phyloP scores from a whole-genome alignment of 2,329 filamentous ascomycete species.

The Verticillium alfalfae region DNA sequence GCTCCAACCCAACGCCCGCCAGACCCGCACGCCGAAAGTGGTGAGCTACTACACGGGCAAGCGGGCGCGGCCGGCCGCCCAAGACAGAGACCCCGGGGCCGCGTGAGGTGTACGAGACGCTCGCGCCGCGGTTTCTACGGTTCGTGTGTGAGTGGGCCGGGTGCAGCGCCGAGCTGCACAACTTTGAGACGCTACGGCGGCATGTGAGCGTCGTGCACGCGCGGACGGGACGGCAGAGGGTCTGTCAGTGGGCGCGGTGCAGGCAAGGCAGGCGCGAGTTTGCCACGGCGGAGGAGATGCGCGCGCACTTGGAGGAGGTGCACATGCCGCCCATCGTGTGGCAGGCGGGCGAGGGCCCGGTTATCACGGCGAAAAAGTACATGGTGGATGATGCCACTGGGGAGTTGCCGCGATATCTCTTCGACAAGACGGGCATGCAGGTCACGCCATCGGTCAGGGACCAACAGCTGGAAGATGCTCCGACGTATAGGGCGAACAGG shows the following conservation, averaged over 20 bases:
- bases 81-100: constrained; percentile 30
- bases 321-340: constrained; percentile 50
- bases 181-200: constrained; percentile 50
- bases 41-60: constrained; percentile 19
- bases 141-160: constrained; percentile 56
- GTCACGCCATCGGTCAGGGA: constrained; percentile 52
- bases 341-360: constrained; percentile 55
- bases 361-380: constrained; percentile 8
- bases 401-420: constrained; percentile 42
- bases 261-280: not conserved
- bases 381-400: constrained; percentile 12
- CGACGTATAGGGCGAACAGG: constrained; percentile 37
- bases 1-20: not conserved
- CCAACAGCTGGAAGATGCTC: constrained; percentile 43
- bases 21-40: constrained; percentile 18
- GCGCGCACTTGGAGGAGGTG: constrained; percentile 44
- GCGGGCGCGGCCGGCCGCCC: constrained; percentile 35
- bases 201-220: constrained; percentile 49
- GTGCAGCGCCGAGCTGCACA: constrained; percentile 57
- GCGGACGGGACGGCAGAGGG: constrained; percentile 10
- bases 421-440: constrained; percentile 45
- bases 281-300: constrained; percentile 25
- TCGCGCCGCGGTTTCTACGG: constrained; percentile 38
- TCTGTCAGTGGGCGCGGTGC: constrained; percentile 37
- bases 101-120: constrained; percentile 32